Percentiles rank a stretch among this genome's conserved stretches.
phyloP scores from a whole-genome alignment of 176 grass and related monocot genomes.

The Echinochloa phyllopogon region DNA sequence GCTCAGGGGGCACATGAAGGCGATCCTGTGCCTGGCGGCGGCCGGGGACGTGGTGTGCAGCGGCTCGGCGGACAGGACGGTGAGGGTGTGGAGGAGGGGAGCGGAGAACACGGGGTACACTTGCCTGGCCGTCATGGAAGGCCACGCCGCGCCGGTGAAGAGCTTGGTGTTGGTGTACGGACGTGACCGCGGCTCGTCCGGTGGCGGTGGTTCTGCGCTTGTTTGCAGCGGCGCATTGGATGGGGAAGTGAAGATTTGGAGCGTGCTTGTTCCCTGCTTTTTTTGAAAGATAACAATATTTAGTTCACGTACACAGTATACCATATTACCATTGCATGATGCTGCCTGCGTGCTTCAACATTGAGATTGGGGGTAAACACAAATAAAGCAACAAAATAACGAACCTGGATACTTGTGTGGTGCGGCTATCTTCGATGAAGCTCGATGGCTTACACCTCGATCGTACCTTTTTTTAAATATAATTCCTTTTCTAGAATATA shows the following conservation, averaged over 20 bases:
- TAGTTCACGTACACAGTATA: not conserved
- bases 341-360: not conserved
- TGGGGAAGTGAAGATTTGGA: conserved; percentile 63
- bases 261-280: conserved; percentile 24
- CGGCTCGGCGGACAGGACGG: conserved; percentile 68
- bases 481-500: too few species aligned
- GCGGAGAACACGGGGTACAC: conserved; percentile 39
- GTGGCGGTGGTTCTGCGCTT: conserved; percentile 17
- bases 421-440: too few species aligned
- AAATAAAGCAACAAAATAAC: too few species aligned
- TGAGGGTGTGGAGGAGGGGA: conserved; percentile 66
- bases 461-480: too few species aligned
- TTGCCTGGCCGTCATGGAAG: conserved; percentile 61
- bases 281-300: not conserved
- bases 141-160: conserved; percentile 70
- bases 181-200: not conserved
- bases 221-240: conserved; percentile 59
- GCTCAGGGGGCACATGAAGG: conserved; percentile 59
- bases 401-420: too few species aligned
- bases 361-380: not conserved
- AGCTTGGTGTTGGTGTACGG: conserved; percentile 44
- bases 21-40: conserved; percentile 62
- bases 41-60: conserved; percentile 58
- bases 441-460: too few species aligned
- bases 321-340: not conserved